These are phyloP conservation scores for Diplodia seriata DNA, from an alignment of 2,329 filamentous ascomycete genomes.

Conservation along the genomic window DNA sequence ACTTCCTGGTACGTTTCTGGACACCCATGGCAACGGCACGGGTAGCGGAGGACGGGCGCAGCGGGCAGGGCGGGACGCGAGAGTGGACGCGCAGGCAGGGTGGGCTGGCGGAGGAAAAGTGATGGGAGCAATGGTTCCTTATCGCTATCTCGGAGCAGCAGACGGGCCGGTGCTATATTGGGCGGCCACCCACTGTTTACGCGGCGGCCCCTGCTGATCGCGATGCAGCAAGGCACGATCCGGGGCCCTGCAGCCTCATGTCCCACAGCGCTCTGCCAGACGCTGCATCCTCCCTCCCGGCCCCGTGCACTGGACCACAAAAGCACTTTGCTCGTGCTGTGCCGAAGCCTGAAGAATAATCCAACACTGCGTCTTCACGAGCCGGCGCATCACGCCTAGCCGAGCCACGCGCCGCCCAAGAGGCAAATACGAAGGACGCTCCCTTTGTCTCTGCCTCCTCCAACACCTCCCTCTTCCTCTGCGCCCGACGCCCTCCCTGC, in stretches of 20 bases:
- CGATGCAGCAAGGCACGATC: conserved; percentile 8
- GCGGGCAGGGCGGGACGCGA: not conserved
- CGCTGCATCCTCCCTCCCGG: conserved; percentile 19
- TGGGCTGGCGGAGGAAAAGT: conserved; percentile 2
- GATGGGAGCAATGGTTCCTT: not conserved
- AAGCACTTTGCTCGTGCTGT: conserved; percentile 21
- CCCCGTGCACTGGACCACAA: conserved; percentile 4
- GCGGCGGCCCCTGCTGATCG: conserved; percentile 21
- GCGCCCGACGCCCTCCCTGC: not conserved
- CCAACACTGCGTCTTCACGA: not conserved
- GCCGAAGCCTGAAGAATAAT: conserved; percentile 15
- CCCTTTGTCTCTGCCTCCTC: conserved; percentile 7
- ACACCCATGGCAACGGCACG: conserved; percentile 72
- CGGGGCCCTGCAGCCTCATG: conserved; percentile 19
- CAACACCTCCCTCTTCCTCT: conserved; percentile 1
- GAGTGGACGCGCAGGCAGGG: not conserved
- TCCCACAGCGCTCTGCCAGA: conserved; percentile 18
- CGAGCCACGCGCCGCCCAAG: conserved; percentile 13
- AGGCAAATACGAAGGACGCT: conserved; percentile 17
- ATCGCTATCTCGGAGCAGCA: conserved; percentile 1
- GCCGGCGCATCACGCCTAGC: conserved; percentile 4
- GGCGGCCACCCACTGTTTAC: not conserved
- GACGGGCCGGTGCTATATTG: not conserved
- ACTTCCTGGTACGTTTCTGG: conserved; percentile 90
- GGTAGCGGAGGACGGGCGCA: not conserved